Base-by-base conservation (phyloP, 768 basidiomycete species). In the Tremella yokohamensis region DNA sequence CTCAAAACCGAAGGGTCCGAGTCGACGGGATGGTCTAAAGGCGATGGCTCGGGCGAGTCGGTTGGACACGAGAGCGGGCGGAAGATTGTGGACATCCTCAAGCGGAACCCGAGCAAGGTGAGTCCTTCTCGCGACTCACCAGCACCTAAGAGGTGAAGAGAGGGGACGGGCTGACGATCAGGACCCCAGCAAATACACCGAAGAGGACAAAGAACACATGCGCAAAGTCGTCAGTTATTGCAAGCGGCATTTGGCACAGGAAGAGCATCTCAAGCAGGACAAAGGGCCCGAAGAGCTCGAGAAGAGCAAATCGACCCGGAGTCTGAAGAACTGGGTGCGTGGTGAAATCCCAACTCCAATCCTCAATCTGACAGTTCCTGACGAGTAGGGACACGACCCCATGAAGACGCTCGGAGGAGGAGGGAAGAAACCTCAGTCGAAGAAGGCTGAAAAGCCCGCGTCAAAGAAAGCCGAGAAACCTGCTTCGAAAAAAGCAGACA, bases 201-300 rank as follows among this genome's bases (percentile, higher is more conserved):
- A 77, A 11, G 77, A 79, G 45, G 77, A 78, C 49, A 64, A 76
- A 26, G 68, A 68, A n/a, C 78, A 78, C 56, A 77, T 78, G 74
- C 65, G 76, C 24, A 64, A 60, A 45, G 78, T 78, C 37, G 73
- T 76, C 2, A 57, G 73, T 7, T 79, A 79, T 54, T 77, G 75
- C 56, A 76, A 76, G 52, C 61, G 76, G 25, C 75, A 77, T 56
- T 50, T 76, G 3, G 75, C 76, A 4, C 76, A 77, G 59, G 52
- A 81, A 72, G 44, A 81, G 64, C 20, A 84, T 62, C 64, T 85
- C 80, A 70, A 85, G 81, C 37, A 93, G 78, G 52, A 87, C 82
- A 67, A 96, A 78, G 9, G 85, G 83, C 22, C 83, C 80, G 60
- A 90, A 83, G 55, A 93, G 76, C 48, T 77, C 51, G 68, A 70